A percentile compares a stretch with the other conserved stretches of the same genome.
These are phyloP conservation scores for Botrytis medusae DNA, from an alignment of 2,329 filamentous ascomycete genomes.

Conservation along the genomic window DNA sequence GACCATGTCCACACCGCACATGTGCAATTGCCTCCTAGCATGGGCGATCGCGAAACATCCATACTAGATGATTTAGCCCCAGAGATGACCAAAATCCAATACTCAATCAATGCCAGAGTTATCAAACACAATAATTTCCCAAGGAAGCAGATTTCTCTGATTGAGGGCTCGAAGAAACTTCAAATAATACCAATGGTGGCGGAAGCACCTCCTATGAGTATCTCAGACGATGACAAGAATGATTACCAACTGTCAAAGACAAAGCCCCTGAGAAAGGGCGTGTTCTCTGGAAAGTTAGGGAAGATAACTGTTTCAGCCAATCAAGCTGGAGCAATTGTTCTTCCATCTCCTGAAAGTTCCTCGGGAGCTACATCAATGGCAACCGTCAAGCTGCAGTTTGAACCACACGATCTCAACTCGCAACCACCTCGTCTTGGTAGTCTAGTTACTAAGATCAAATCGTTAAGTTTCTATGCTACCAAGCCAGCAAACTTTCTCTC, in stretches of 20 bases:
- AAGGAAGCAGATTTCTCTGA: slow-evolving; percentile 30
- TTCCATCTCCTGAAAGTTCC: slow-evolving; percentile 30
- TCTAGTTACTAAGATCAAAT: slow-evolving; percentile 38
- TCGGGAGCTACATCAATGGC: slow-evolving; percentile 34
- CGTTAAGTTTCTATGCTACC: slow-evolving; percentile 34
- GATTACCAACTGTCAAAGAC: slow-evolving; percentile 35
- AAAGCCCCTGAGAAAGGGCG: slow-evolving; percentile 38
- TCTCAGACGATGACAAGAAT: slow-evolving; percentile 27
- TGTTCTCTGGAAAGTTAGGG: slow-evolving; percentile 40
- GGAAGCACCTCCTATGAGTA: slow-evolving; percentile 38
- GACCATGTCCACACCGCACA: slow-evolving; percentile 39
- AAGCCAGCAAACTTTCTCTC: slow-evolving; percentile 30
- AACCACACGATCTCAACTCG: slow-evolving; percentile 33
- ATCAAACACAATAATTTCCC: slow-evolving; percentile 31
- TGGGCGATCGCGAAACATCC: slow-evolving; percentile 33
- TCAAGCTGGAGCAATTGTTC: slow-evolving; percentile 37
- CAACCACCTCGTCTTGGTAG: slow-evolving; percentile 38
- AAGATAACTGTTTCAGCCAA: slow-evolving; percentile 38
- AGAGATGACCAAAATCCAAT: slow-evolving; percentile 37
- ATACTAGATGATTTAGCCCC: slow-evolving; percentile 36
- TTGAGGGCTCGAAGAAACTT: slow-evolving; percentile 33
- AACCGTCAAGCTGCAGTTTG: slow-evolving; percentile 38
- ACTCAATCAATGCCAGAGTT: slow-evolving; percentile 36
- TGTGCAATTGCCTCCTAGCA: slow-evolving; percentile 37
- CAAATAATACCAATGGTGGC: slow-evolving; percentile 34